phyloP scores from a whole-genome alignment of 352 stramenopile species.

The Phytophthora nicotianae region DNA sequence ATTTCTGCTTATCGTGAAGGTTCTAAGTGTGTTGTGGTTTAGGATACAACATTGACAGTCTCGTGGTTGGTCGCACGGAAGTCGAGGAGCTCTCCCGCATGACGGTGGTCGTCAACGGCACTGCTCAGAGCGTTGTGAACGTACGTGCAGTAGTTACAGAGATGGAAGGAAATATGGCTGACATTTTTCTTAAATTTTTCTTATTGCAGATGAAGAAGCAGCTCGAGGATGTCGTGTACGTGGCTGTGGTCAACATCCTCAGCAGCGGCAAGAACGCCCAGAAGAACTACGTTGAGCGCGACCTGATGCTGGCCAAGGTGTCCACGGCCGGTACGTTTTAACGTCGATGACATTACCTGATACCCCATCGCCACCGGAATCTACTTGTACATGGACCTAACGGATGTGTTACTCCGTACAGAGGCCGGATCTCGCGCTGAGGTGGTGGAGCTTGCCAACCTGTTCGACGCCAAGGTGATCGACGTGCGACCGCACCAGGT shows the following conservation, averaged over 20 bases:
- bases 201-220: constrained; percentile 84
- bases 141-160: constrained; percentile 30
- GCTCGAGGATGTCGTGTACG: constrained; percentile 87
- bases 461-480: constrained; percentile 89
- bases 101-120: constrained; percentile 86
- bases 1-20: background rate
- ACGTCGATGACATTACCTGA: background rate
- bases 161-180: background rate
- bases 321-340: constrained; percentile 68
- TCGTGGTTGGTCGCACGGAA: constrained; percentile 86
- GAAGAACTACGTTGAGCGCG: constrained; percentile 88
- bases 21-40: constrained; percentile 15
- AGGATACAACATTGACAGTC: constrained; percentile 90
- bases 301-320: constrained; percentile 88
- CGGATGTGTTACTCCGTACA: constrained; percentile 30
- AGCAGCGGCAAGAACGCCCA: constrained; percentile 63
- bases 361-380: constrained; percentile 10
- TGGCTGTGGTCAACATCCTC: constrained; percentile 87
- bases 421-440: constrained; percentile 69
- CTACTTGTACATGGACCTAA: constrained; percentile 7
- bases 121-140: constrained; percentile 79
- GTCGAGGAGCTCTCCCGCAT: constrained; percentile 87
- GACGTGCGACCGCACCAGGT: constrained; percentile 83
- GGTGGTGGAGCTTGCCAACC: constrained; percentile 79
- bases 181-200: constrained; percentile 7